Evolutionary conservation across 768 basidiomycete species (phyloP).

Genomic region (Leccinum olivaceopallidum): DNA sequence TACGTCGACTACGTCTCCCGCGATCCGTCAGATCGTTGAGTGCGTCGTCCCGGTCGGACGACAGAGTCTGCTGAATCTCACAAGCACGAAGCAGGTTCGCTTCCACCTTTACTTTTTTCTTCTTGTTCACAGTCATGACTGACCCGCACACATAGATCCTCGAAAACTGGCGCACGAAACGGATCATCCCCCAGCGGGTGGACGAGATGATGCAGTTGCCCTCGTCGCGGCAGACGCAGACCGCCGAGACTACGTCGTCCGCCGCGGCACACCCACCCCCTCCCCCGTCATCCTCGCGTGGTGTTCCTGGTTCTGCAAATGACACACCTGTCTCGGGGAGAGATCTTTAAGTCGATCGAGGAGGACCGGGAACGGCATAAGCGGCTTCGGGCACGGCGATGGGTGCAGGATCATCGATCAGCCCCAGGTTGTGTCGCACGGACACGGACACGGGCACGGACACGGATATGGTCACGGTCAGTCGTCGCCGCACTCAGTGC

Average conservation of each 20-base stretch:
- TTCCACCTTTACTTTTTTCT: neutral
- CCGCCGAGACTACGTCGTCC: neutral
- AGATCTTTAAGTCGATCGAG: conserved; percentile 50
- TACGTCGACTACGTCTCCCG: conserved; percentile 78
- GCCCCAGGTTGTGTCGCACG: conserved; percentile 39
- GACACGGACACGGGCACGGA: neutral
- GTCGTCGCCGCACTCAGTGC: neutral
- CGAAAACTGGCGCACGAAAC: conserved; percentile 86
- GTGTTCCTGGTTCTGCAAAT: neutral
- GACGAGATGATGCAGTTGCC: conserved; percentile 59
- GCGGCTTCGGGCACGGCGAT: conserved; percentile 84
- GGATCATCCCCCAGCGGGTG: conserved; percentile 74
- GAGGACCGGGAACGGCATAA: conserved; percentile 94
- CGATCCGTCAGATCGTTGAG: conserved; percentile 80
- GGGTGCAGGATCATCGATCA: conserved; percentile 82
- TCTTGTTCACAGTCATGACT: neutral
- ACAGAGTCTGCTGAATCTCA: conserved; percentile 84
- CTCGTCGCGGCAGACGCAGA: neutral
- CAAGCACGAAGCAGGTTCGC: conserved; percentile 82
- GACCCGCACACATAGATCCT: conserved; percentile 42
- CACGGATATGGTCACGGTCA: conserved; percentile 21
- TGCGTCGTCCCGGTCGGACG: conserved; percentile 83
- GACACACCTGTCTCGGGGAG: conserved; percentile 39
- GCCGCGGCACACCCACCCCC: no score
- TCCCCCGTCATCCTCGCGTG: conserved; percentile 5